These are phyloP conservation scores for Lactarius indigo DNA, from an alignment of 768 basidiomycete species.

Conservation along the genomic window DNA sequence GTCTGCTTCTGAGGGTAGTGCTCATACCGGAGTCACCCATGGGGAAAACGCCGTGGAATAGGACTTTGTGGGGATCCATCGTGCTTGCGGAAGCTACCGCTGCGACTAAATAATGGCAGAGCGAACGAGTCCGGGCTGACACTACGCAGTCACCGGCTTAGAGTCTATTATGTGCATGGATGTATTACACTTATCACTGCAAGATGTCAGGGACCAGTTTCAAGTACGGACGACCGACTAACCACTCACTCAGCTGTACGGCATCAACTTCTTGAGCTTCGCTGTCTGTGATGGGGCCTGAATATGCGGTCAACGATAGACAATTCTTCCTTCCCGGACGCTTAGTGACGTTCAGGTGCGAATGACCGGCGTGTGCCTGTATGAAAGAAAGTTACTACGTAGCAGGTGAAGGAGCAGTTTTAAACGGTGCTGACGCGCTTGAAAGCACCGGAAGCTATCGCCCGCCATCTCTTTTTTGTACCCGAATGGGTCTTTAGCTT, in stretches of 20 bases:
- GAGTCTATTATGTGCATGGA: background rate
- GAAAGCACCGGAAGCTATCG: constrained; percentile 60
- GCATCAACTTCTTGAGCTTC: constrained; percentile 66
- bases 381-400: background rate
- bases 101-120: background rate
- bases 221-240: background rate
- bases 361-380: constrained; percentile 68
- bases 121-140: background rate
- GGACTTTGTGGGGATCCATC: background rate
- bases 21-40: constrained; percentile 28
- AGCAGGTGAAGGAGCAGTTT: too few relatives aligned
- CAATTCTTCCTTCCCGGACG: constrained; percentile 61
- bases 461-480: constrained; percentile 77
- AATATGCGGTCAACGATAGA: constrained; percentile 63
- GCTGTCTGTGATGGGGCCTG: constrained; percentile 60
- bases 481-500: constrained; percentile 81
- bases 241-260: constrained; percentile 50
- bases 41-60: constrained; percentile 2
- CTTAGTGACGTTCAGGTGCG: constrained; percentile 71
- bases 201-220: background rate
- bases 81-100: background rate
- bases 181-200: background rate
- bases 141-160: background rate
- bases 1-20: constrained; percentile 30
- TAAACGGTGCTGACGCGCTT: constrained; percentile 57